Evolutionary conservation across 2,329 filamentous ascomycete genomes (phyloP).

Genomic region (Trichoderma harzianum): DNA sequence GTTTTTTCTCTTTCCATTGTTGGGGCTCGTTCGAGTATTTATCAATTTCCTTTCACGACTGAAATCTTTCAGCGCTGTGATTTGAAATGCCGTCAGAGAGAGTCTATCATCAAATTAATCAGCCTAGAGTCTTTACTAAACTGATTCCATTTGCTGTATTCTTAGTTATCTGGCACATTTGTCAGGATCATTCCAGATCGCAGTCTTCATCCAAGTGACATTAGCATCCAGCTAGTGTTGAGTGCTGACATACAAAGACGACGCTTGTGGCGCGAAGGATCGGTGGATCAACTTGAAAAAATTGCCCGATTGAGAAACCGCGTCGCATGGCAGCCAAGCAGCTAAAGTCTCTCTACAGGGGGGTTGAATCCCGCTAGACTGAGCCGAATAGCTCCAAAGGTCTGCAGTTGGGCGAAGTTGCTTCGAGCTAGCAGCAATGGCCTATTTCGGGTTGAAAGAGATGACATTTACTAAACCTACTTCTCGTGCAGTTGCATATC

Average conservation of each 20-base stretch:
- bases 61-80: neutral
- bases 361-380: neutral
- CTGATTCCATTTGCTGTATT: neutral
- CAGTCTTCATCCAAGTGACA: neutral
- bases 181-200: neutral
- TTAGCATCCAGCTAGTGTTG: neutral
- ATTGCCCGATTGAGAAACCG: neutral
- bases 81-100: neutral
- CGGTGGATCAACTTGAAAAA: neutral
- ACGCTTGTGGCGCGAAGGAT: neutral
- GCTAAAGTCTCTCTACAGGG: neutral
- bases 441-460: neutral
- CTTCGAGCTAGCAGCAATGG: neutral
- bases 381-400: neutral
- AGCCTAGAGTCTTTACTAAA: neutral
- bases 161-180: neutral
- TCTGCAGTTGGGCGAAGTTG: neutral
- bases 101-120: neutral
- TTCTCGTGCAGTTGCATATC: neutral
- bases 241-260: neutral
- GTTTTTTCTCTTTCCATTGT: neutral
- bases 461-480: too few species aligned
- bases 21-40: neutral
- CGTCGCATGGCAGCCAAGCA: neutral
- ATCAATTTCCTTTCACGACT: neutral